These are phyloP conservation scores for Monosporozyma servazzii DNA, from an alignment of 805 yeast genomes.

Conservation along the genomic window DNA sequence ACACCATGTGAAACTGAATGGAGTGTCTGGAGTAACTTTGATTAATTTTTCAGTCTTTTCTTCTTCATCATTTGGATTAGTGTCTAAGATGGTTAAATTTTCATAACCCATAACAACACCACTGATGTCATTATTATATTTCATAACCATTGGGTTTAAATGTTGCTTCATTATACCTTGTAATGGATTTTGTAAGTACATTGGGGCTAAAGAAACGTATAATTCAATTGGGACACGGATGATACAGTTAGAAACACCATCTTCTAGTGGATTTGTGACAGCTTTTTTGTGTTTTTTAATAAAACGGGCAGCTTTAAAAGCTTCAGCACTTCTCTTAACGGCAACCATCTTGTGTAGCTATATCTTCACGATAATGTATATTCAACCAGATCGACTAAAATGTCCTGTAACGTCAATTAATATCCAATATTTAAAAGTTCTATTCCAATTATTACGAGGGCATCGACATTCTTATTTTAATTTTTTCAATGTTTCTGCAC, in stretches of 20 bases:
- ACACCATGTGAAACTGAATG: conserved; percentile 85
- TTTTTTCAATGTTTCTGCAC: not conserved
- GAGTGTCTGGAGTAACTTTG: conserved; percentile 65
- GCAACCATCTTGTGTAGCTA: conserved; percentile 9
- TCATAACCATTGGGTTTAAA: conserved; percentile 82
- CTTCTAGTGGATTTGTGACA: conserved; percentile 22
- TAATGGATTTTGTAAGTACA: conserved; percentile 55
- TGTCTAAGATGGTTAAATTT: conserved; percentile 46
- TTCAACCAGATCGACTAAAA: not conserved
- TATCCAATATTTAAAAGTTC: not conserved
- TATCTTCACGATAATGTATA: not conserved
- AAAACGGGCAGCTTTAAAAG: conserved; percentile 14
- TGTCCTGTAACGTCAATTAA: not conserved
- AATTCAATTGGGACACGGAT: conserved; percentile 35
- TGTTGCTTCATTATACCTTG: conserved; percentile 83
- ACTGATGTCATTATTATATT: conserved; percentile 56
- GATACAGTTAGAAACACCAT: conserved; percentile 28
- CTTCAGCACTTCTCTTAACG: conserved; percentile 22
- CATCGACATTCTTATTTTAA: not conserved
- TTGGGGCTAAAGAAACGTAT: conserved; percentile 85
- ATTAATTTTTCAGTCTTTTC: conserved; percentile 42
- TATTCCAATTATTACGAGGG: not conserved
- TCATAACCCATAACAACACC: conserved; percentile 83
- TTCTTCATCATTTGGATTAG: conserved; percentile 35
- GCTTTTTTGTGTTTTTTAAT: conserved; percentile 24